phyloP scores from a whole-genome alignment of 768 basidiomycete species.

The Lactarius vividus region DNA sequence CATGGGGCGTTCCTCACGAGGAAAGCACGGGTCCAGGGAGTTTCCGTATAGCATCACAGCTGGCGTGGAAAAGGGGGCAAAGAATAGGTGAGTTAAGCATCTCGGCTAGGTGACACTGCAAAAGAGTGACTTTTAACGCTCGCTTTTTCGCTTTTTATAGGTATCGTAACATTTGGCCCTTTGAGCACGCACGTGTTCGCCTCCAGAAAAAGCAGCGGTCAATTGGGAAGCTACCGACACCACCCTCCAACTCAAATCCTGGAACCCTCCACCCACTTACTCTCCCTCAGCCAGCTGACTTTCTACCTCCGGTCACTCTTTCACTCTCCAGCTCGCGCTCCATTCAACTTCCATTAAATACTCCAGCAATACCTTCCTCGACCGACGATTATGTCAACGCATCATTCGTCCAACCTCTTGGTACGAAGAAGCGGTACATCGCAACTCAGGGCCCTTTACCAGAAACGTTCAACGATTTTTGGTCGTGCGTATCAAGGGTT shows the following conservation, averaged over 20 bases:
- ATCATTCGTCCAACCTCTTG: slow-evolving; percentile 85
- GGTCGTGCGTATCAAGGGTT: slow-evolving; percentile 64
- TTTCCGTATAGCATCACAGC: slow-evolving; percentile 95
- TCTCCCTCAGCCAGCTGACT: slow-evolving; percentile 23
- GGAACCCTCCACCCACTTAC: slow-evolving; percentile 14
- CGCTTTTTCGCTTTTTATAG: slow-evolving; percentile 38
- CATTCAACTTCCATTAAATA: slow-evolving; percentile 21
- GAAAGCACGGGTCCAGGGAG: slow-evolving; percentile 23
- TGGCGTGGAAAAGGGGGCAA: slow-evolving; percentile 89
- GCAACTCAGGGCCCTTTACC: slow-evolving; percentile 95
- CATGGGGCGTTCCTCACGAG: slow-evolving; percentile 20
- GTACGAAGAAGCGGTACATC: slow-evolving; percentile 81
- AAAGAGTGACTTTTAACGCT: slow-evolving; percentile 7
- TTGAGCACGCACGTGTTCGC: slow-evolving; percentile 89
- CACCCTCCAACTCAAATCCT: slow-evolving; percentile 13
- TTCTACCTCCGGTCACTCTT: slow-evolving; percentile 20
- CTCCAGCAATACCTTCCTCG: slow-evolving; percentile 33
- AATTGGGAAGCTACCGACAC: slow-evolving; percentile 6
- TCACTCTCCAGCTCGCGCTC: slow-evolving; percentile 12
- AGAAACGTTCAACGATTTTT: slow-evolving; percentile 88
- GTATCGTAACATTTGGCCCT: slow-evolving; percentile 97
- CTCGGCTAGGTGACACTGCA: not conserved
- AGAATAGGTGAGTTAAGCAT: slow-evolving; percentile 67
- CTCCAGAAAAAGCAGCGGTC: slow-evolving; percentile 36
- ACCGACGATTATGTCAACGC: slow-evolving; percentile 94